A percentile compares a stretch with the other conserved stretches of the same genome.
Evolutionary conservation across 2,329 filamentous ascomycete genomes (phyloP).

Genomic region (Trichoderma sp.): DNA sequence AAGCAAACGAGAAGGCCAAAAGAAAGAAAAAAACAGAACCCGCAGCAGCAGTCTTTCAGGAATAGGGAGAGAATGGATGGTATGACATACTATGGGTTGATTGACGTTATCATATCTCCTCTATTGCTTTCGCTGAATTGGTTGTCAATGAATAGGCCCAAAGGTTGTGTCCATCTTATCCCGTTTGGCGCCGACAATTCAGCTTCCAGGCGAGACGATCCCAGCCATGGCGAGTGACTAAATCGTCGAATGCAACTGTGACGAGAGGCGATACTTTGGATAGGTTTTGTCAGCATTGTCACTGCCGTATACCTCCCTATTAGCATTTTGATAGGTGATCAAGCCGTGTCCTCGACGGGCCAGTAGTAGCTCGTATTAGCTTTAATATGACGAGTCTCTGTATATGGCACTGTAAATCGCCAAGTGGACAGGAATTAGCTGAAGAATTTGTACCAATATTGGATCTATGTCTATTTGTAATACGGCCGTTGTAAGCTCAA

Average conservation of each 20-base stretch:
- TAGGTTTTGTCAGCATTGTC: not conserved
- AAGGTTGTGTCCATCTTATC: slow-evolving; percentile 66
- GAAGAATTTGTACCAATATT: not conserved
- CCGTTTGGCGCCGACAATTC: slow-evolving; percentile 76
- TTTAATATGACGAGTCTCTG: not conserved
- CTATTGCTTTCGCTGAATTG: slow-evolving; percentile 69
- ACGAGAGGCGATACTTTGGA: not conserved
- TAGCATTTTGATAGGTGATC: not conserved
- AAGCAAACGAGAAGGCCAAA: slow-evolving; percentile 31
- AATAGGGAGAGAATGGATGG: slow-evolving; percentile 42
- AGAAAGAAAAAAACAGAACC: slow-evolving; percentile 37
- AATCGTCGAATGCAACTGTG: not conserved
- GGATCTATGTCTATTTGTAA: not conserved
- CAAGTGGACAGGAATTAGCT: not conserved
- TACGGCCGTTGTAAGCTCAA: not conserved
- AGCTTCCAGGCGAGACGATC: slow-evolving; percentile 34
- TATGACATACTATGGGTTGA: slow-evolving; percentile 63
- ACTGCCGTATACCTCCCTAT: not conserved
- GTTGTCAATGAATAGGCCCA: slow-evolving; percentile 82
- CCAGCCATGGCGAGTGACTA: not conserved
- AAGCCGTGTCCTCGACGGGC: not conserved
- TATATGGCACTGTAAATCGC: not conserved
- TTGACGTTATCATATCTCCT: slow-evolving; percentile 61
- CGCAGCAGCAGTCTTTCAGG: slow-evolving; percentile 60
- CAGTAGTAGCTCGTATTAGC: not conserved